Percentiles rank a stretch among this genome's conserved stretches.
phyloP scores from a whole-genome alignment of 768 basidiomycete genomes.

The Rhodotorula graminis region DNA sequence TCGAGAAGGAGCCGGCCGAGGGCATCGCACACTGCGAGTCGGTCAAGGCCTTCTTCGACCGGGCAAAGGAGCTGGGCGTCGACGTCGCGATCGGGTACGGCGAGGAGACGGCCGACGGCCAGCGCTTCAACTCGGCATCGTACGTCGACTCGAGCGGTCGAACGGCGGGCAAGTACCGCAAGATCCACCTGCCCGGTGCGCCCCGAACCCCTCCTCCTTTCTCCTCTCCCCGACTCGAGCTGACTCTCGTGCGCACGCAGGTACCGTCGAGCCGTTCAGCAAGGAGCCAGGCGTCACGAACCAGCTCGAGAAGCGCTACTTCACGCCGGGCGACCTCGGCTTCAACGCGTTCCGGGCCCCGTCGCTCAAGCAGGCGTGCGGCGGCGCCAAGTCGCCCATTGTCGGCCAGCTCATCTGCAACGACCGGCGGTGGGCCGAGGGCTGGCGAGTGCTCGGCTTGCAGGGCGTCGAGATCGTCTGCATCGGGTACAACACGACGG shows the following conservation, averaged over 20 bases:
- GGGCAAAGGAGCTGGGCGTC: constrained; percentile 40
- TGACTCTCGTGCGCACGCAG: not conserved
- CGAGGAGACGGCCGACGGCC: constrained; percentile 41
- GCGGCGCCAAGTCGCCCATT: constrained; percentile 40
- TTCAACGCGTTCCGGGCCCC: constrained; percentile 45
- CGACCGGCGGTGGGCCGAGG: constrained; percentile 46
- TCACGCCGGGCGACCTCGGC: constrained; percentile 45
- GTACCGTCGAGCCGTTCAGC: constrained; percentile 45
- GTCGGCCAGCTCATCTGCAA: constrained; percentile 46
- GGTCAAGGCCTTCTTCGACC: constrained; percentile 43
- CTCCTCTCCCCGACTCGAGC: not conserved
- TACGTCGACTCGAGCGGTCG: constrained; percentile 42
- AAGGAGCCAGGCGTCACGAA: constrained; percentile 44
- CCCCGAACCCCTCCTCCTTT: no score
- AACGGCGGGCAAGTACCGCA: constrained; percentile 44
- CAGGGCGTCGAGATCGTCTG: constrained; percentile 46
- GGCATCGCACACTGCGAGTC: constrained; percentile 38
- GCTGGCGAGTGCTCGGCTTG: constrained; percentile 44
- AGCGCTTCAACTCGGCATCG: constrained; percentile 45
- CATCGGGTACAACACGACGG: constrained; percentile 47
- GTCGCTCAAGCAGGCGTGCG: constrained; percentile 26
- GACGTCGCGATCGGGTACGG: constrained; percentile 47
- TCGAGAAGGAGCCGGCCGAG: constrained; percentile 40
- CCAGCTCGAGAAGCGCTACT: constrained; percentile 47
- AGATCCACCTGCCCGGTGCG: constrained; percentile 44